phyloP scores from a whole-genome alignment of 306 rosid genomes.

The Malus sieversii region DNA sequence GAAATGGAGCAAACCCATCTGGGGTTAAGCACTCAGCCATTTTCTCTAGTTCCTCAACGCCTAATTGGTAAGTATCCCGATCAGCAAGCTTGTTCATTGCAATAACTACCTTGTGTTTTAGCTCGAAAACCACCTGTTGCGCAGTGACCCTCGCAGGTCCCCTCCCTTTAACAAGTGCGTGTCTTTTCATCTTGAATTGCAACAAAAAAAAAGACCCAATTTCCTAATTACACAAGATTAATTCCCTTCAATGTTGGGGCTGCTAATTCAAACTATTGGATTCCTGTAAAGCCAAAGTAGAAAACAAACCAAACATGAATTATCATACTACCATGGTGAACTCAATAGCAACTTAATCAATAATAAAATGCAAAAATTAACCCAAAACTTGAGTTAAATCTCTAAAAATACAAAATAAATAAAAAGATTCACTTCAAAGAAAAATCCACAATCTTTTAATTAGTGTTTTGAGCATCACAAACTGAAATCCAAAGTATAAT shows the following conservation, averaged over 20 bases:
- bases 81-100: slow-evolving; percentile 76
- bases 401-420: no score
- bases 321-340: no score
- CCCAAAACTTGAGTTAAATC: no score
- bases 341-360: no score
- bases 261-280: not conserved
- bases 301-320: not conserved
- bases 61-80: slow-evolving; percentile 70
- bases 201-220: not conserved
- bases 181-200: slow-evolving; percentile 40
- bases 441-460: not conserved
- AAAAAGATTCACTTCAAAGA: no score
- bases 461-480: not conserved
- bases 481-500: not conserved
- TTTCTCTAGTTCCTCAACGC: slow-evolving; percentile 56
- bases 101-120: slow-evolving; percentile 43
- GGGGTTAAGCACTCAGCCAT: slow-evolving; percentile 39
- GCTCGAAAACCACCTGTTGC: slow-evolving; percentile 42
- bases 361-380: no score
- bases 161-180: slow-evolving; percentile 26
- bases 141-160: slow-evolving; percentile 25
- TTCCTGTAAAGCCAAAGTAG: not conserved
- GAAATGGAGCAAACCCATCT: slow-evolving; percentile 47
- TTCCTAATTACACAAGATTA: not conserved
- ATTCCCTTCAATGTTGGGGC: not conserved